Evolutionary conservation across 257 asterid species (phyloP).

Genomic region (Paraleonurus japonicus): DNA sequence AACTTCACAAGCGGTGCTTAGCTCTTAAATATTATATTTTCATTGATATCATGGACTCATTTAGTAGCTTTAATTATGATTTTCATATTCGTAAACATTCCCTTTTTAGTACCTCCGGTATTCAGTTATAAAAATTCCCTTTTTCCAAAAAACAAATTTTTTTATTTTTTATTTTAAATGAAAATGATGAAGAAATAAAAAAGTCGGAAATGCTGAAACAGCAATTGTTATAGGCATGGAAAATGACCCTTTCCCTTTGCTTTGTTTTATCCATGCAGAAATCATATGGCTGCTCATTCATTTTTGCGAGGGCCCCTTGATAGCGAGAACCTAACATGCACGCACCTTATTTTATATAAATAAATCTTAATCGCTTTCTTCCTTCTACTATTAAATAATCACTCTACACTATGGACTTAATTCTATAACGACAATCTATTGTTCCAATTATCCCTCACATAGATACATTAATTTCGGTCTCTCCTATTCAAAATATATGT

Average conservation of each 20-base stretch:
- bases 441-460: not conserved
- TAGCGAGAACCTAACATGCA: conserved; percentile 35
- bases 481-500: too few relatives aligned
- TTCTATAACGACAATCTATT: not conserved
- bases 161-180: too few relatives aligned
- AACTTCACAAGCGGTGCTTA: too few relatives aligned
- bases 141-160: too few relatives aligned
- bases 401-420: not conserved
- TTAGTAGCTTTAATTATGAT: not conserved
- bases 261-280: conserved; percentile 24
- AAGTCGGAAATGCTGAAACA: conserved; percentile 22
- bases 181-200: not conserved
- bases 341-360: not conserved
- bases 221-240: conserved; percentile 25
- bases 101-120: too few relatives aligned
- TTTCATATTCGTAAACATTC: too few relatives aligned
- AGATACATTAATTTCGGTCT: too few relatives aligned
- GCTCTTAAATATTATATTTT: too few relatives aligned
- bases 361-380: conserved; percentile 6
- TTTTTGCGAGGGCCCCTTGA: conserved; percentile 39
- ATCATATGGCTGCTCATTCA: conserved; percentile 33
- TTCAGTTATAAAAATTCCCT: too few relatives aligned
- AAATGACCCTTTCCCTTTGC: conserved; percentile 37
- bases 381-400: not conserved
- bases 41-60: not conserved